Evolutionary conservation across 2,329 filamentous ascomycete species (phyloP).

Genomic region (Fusarium praegraminearum): DNA sequence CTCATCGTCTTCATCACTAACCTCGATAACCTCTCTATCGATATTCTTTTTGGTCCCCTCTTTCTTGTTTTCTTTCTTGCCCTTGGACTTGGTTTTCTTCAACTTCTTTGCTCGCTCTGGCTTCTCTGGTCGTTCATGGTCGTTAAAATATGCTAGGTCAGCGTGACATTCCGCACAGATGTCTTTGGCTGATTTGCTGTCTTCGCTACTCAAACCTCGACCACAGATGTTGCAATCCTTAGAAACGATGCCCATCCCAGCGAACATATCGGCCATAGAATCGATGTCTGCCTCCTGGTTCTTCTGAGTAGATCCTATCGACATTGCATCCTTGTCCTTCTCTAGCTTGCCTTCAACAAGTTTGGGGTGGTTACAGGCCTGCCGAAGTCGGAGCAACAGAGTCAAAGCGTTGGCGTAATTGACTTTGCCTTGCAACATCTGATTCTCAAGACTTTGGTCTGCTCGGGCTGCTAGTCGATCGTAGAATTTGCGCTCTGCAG

Average conservation of each 20-base stretch:
- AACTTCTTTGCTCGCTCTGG: slow-evolving; percentile 52
- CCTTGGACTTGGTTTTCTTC: slow-evolving; percentile 35
- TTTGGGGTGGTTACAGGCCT: slow-evolving; percentile 94
- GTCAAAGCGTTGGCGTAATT: slow-evolving; percentile 96
- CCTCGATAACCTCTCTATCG: slow-evolving; percentile 35
- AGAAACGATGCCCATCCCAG: slow-evolving; percentile 80
- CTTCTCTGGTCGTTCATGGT: slow-evolving; percentile 59
- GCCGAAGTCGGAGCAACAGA: slow-evolving; percentile 87
- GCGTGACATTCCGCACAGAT: slow-evolving; percentile 79
- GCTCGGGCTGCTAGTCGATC: slow-evolving; percentile 84
- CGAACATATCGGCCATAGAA: slow-evolving; percentile 86
- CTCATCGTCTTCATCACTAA: slow-evolving; percentile 39
- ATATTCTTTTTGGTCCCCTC: slow-evolving; percentile 29
- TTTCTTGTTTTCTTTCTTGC: slow-evolving; percentile 32
- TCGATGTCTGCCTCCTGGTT: slow-evolving; percentile 76
- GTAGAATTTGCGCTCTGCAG: slow-evolving; percentile 87
- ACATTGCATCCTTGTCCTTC: slow-evolving; percentile 87
- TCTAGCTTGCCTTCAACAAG: slow-evolving; percentile 87
- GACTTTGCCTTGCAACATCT: slow-evolving; percentile 86
- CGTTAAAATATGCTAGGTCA: slow-evolving; percentile 75
- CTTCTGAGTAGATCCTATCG: slow-evolving; percentile 69
- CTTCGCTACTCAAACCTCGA: slow-evolving; percentile 68
- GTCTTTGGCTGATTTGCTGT: slow-evolving; percentile 56
- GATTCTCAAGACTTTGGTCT: slow-evolving; percentile 80
- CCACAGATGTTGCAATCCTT: slow-evolving; percentile 90